Evolutionary conservation across 163 green algal species (phyloP).

Genomic region (Coccomyxa subellipsoidea): DNA sequence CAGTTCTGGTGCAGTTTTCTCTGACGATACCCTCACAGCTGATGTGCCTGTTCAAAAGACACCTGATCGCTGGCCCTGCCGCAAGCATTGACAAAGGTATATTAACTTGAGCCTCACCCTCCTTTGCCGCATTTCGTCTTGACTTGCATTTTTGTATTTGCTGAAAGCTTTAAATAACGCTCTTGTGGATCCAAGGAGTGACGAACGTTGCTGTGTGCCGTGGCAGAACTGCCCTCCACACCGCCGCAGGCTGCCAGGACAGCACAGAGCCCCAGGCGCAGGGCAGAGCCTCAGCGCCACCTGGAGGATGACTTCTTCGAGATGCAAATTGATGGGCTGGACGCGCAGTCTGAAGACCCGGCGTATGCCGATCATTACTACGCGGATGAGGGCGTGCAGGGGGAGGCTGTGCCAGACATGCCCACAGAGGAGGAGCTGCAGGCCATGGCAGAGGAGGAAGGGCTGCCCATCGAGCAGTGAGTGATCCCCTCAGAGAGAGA

Average conservation of each 20-base stretch:
- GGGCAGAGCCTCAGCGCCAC: not conserved
- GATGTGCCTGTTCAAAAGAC: not conserved
- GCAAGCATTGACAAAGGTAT: not conserved
- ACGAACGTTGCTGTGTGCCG: too few relatives aligned
- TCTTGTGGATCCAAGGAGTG: too few relatives aligned
- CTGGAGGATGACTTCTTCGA: not conserved
- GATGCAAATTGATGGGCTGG: not conserved
- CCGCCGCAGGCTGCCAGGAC: not conserved
- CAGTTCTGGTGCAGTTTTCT: not conserved
- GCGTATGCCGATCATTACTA: not conserved
- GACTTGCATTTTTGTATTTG: too few relatives aligned
- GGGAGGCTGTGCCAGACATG: not conserved
- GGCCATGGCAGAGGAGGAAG: not conserved
- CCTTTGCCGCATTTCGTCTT: too few relatives aligned
- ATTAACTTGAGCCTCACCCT: not conserved
- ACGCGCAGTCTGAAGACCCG: not conserved
- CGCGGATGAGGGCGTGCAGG: not conserved
- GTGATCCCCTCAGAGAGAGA: not conserved
- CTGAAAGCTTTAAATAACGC: too few relatives aligned
- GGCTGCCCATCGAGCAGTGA: slow-evolving; percentile 4
- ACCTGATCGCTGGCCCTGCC: not conserved
- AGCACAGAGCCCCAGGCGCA: not conserved
- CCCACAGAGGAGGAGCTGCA: not conserved
- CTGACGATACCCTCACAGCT: not conserved
- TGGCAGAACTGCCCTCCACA: not conserved